These are phyloP conservation scores for Pyrus hybrid DNA, from an alignment of 331 rosid species.

Conservation along the genomic window DNA sequence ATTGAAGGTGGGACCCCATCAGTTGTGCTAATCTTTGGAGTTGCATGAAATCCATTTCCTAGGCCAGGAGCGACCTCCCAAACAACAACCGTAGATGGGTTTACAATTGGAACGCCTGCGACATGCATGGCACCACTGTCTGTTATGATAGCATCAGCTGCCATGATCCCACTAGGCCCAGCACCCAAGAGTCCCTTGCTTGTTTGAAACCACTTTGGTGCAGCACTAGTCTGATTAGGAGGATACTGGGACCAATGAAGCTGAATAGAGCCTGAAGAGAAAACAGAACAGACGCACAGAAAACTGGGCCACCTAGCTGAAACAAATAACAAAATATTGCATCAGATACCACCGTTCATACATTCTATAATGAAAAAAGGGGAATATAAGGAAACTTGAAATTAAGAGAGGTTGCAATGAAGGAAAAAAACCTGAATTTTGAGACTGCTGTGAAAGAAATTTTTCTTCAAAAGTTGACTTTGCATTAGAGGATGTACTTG, in stretches of 20 bases:
- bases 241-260: slow-evolving; percentile 98
- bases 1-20: slow-evolving; percentile 58
- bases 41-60: slow-evolving; percentile 77
- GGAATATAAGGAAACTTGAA: neutral
- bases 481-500: slow-evolving; percentile 45
- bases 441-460: slow-evolving; percentile 91
- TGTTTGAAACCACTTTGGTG: slow-evolving; percentile 79
- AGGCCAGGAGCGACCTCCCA: slow-evolving; percentile 99
- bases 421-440: slow-evolving; percentile 65
- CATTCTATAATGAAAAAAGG: neutral
- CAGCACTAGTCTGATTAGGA: slow-evolving; percentile 50
- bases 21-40: slow-evolving; percentile 59
- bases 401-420: slow-evolving; percentile 5
- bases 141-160: slow-evolving; percentile 89
- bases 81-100: slow-evolving; percentile 90
- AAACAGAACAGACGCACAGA: slow-evolving; percentile 79
- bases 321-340: slow-evolving; percentile 25
- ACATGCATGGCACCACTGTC: slow-evolving; percentile 93
- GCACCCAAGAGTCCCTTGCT: slow-evolving; percentile 90
- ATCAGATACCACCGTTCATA: neutral
- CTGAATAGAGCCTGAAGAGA: slow-evolving; percentile 90
- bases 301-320: slow-evolving; percentile 92
- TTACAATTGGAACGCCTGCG: slow-evolving; percentile 91
- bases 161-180: slow-evolving; percentile 94
- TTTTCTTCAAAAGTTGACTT: slow-evolving; percentile 89